Conservation (phyloP, 495 filamentous ascomycete genomes). For the Rhizodiscina lignyota region DNA sequence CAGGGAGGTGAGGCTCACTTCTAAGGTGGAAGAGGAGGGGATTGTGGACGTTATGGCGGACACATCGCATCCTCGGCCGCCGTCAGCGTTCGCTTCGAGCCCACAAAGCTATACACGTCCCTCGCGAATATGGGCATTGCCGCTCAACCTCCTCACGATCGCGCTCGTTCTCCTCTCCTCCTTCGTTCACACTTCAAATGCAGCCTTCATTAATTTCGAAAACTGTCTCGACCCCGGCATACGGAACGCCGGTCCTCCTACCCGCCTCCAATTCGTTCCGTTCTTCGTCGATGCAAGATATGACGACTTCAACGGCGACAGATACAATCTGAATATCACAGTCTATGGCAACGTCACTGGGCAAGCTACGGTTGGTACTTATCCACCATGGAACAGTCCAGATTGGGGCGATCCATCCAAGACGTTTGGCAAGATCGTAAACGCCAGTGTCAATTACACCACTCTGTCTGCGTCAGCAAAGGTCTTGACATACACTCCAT, state of each 20-base stretch:
- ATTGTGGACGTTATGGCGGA: too few relatives aligned
- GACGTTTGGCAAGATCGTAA: constrained; percentile 60
- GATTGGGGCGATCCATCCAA: constrained; percentile 36
- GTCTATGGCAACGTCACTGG: constrained; percentile 88
- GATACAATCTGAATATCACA: constrained; percentile 57
- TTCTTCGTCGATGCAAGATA: constrained; percentile 55
- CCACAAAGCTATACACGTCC: too few relatives aligned
- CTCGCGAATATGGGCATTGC: too few relatives aligned
- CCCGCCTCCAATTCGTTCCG: constrained; percentile 68
- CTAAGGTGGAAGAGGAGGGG: too few relatives aligned
- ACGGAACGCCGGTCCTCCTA: constrained; percentile 26
- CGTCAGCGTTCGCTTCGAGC: too few relatives aligned
- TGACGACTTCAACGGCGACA: constrained; percentile 34
- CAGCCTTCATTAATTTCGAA: constrained; percentile 55
- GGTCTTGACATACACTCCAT: constrained; percentile 60
- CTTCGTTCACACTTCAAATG: constrained; percentile 11
- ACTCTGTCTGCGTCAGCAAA: constrained; percentile 54
- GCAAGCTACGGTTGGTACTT: constrained; percentile 21
- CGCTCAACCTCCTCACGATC: constrained; percentile 9
- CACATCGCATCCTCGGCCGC: too few relatives aligned
- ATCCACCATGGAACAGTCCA: constrained; percentile 33
- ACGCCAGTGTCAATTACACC: constrained; percentile 35
- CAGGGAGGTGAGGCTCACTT: too few relatives aligned
- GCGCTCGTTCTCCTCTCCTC: constrained; percentile 3
- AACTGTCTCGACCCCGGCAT: constrained; percentile 63